Conservation (phyloP, 805 yeast genomes). For the Diddensiella santjacobensis region DNA sequence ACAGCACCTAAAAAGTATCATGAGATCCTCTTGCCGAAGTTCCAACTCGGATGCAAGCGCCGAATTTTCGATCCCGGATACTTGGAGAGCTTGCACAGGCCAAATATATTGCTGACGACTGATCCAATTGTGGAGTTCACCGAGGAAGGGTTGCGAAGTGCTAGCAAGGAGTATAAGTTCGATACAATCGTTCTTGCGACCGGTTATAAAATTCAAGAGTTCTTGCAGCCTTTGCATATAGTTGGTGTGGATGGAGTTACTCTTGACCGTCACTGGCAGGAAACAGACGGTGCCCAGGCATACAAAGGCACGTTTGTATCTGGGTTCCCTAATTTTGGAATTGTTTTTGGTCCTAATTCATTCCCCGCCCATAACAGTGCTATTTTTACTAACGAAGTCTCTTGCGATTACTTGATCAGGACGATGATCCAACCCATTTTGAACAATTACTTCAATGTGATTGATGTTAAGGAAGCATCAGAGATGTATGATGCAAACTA, state of each 20-base stretch:
- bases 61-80: constrained; percentile 24
- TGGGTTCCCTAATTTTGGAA: constrained; percentile 24
- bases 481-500: constrained; percentile 12
- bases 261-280: constrained; percentile 17
- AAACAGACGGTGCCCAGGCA: constrained; percentile 21
- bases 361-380: constrained; percentile 22
- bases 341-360: constrained; percentile 22
- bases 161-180: constrained; percentile 3
- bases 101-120: constrained; percentile 13
- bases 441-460: constrained; percentile 4
- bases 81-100: constrained; percentile 21
- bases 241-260: constrained; percentile 15
- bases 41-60: constrained; percentile 21
- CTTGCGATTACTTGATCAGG: constrained; percentile 17
- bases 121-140: constrained; percentile 15
- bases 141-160: constrained; percentile 2
- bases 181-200: constrained; percentile 18
- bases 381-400: constrained; percentile 18
- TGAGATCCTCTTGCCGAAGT: constrained; percentile 19
- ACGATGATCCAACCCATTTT: constrained; percentile 15
- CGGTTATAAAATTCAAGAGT: constrained; percentile 20
- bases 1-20: constrained; percentile 13
- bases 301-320: constrained; percentile 20
- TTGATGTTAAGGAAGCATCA: constrained; percentile 17
- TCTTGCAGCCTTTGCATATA: constrained; percentile 15